Evolutionary conservation across 2,329 filamentous ascomycete species (phyloP).

Genomic region (Cladobotryum protrusum): DNA sequence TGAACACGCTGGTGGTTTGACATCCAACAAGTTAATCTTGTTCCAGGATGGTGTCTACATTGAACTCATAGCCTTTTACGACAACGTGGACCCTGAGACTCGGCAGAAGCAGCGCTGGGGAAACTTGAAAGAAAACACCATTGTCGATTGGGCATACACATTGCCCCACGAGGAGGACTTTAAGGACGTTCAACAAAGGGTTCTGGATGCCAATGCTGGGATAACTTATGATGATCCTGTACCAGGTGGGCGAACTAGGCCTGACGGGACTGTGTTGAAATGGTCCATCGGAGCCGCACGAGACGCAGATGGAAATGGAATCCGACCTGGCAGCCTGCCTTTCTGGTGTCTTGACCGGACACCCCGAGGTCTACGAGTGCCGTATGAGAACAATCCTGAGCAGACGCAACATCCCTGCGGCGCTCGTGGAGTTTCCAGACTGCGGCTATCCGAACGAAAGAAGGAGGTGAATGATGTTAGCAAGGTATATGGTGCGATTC

Average conservation of each 20-base stretch:
- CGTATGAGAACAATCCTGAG: slow-evolving; percentile 25
- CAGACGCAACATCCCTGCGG: slow-evolving; percentile 43
- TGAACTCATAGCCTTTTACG: slow-evolving; percentile 58
- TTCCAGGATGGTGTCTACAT: slow-evolving; percentile 60
- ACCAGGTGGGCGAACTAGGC: slow-evolving; percentile 46
- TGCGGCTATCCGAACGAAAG: slow-evolving; percentile 32
- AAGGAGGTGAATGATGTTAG: slow-evolving; percentile 15
- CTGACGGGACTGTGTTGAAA: slow-evolving; percentile 50
- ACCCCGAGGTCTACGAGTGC: slow-evolving; percentile 48
- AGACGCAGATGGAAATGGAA: slow-evolving; percentile 15
- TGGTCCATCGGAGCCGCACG: slow-evolving; percentile 51
- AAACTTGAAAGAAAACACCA: slow-evolving; percentile 37
- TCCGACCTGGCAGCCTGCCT: slow-evolving; percentile 46
- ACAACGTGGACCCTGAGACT: slow-evolving; percentile 32
- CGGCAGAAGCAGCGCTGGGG: slow-evolving; percentile 54
- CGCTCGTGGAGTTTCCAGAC: slow-evolving; percentile 42
- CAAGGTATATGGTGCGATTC: slow-evolving; percentile 24
- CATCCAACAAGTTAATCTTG: slow-evolving; percentile 56
- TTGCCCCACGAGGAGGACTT: slow-evolving; percentile 32
- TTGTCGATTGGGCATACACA: slow-evolving; percentile 58
- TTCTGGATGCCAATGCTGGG: slow-evolving; percentile 25
- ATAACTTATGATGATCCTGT: slow-evolving; percentile 43
- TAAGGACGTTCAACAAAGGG: slow-evolving; percentile 28
- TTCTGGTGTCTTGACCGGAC: slow-evolving; percentile 64
- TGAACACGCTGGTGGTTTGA: slow-evolving; percentile 53